Conservation (phyloP, 164 flowering plant genomes). For the Aristolochia californica region DNA sequence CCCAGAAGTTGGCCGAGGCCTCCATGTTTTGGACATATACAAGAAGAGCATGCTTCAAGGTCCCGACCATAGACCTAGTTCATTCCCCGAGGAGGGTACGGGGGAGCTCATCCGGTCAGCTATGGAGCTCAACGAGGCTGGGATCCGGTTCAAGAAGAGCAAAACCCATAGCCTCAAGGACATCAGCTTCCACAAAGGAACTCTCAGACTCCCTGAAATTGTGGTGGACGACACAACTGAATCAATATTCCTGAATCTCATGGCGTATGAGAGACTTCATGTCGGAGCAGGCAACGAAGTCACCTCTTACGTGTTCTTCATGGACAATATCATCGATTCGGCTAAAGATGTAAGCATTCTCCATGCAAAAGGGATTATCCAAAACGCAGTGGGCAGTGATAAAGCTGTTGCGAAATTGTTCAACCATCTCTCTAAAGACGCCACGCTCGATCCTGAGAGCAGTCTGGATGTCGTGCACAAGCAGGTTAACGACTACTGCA, state of each 20-base stretch:
- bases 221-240: constrained; percentile 40
- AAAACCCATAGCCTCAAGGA: constrained; percentile 27
- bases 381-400: constrained; percentile 44
- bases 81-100: background rate
- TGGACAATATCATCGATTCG: constrained; percentile 47
- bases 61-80: background rate
- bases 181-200: constrained; percentile 35
- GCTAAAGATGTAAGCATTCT: constrained; percentile 35
- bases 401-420: constrained; percentile 46
- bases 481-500: constrained; percentile 28
- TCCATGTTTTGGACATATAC: constrained; percentile 34
- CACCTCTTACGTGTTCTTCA: constrained; percentile 41
- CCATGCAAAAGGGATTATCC: constrained; percentile 33
- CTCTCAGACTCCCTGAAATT: constrained; percentile 31
- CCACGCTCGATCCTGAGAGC: constrained; percentile 30
- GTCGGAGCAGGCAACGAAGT: constrained; percentile 42
- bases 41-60: constrained; percentile 27
- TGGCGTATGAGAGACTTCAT: constrained; percentile 47
- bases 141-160: constrained; percentile 35
- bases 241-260: constrained; percentile 36
- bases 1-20: constrained; percentile 18
- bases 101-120: constrained; percentile 21
- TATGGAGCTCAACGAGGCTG: constrained; percentile 42
- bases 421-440: constrained; percentile 36
- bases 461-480: constrained; percentile 21